phyloP scores from a whole-genome alignment of 2,329 filamentous ascomycete genomes.

The Clonostachys byssicola region DNA sequence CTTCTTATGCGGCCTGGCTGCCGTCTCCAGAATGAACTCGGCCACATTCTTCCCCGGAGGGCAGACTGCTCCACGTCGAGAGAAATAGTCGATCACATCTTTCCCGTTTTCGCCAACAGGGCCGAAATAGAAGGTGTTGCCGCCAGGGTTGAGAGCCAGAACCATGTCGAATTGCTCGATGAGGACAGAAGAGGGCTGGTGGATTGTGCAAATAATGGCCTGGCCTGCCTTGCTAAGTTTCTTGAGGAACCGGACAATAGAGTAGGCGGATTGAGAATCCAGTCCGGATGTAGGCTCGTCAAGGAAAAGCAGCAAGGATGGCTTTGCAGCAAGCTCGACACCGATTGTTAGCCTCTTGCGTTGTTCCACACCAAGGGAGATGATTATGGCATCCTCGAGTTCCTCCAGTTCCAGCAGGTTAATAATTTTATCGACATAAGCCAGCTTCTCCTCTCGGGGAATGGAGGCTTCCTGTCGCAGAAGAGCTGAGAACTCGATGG shows the following conservation, averaged over 20 bases:
- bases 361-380: constrained; percentile 54
- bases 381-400: constrained; percentile 56
- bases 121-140: constrained; percentile 49
- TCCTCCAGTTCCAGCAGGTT: constrained; percentile 60
- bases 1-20: constrained; percentile 24
- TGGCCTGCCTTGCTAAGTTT: constrained; percentile 55
- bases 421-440: constrained; percentile 62
- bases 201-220: constrained; percentile 54
- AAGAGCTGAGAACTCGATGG: constrained; percentile 60
- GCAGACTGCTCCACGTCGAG: constrained; percentile 59
- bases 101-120: constrained; percentile 41
- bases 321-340: constrained; percentile 49
- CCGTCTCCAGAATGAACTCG: constrained; percentile 43
- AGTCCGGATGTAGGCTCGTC: constrained; percentile 56
- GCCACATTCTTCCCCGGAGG: constrained; percentile 49
- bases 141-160: constrained; percentile 44
- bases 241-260: constrained; percentile 54
- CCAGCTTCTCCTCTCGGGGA: constrained; percentile 55
- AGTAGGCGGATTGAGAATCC: constrained; percentile 50
- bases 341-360: constrained; percentile 49
- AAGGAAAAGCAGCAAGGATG: constrained; percentile 54
- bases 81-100: constrained; percentile 44
- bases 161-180: constrained; percentile 52
- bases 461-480: constrained; percentile 54
- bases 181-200: constrained; percentile 48